Evolutionary conservation across 129 eudicot genomes (phyloP).

Genomic region (Mikania micrantha): DNA sequence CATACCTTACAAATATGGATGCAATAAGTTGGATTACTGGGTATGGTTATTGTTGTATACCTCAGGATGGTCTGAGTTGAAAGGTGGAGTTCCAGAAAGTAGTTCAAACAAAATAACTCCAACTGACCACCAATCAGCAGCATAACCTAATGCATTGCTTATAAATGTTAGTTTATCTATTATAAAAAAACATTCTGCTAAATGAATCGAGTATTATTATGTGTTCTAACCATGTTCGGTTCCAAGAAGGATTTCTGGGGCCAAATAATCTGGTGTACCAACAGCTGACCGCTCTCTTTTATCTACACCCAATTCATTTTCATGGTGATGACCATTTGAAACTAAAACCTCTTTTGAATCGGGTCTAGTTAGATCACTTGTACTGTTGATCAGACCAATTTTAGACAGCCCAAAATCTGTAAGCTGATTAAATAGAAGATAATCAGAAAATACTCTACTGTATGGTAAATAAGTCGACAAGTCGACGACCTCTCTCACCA

Average conservation of each 20-base stretch:
- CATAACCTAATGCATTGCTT: slow-evolving; percentile 47
- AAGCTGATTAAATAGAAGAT: slow-evolving; percentile 52
- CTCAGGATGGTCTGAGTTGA: slow-evolving; percentile 78
- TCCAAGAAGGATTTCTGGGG: slow-evolving; percentile 91
- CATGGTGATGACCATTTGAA: slow-evolving; percentile 27
- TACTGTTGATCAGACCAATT: slow-evolving; percentile 79
- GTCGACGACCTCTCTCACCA: neutral
- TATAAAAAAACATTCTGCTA: neutral
- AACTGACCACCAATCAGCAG: slow-evolving; percentile 94
- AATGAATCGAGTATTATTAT: neutral
- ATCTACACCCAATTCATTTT: slow-evolving; percentile 29
- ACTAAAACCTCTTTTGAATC: slow-evolving; percentile 30
- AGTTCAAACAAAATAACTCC: slow-evolving; percentile 74
- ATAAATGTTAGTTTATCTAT: slow-evolving; percentile 21
- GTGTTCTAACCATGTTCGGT: slow-evolving; percentile 70
- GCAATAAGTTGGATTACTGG: no score
- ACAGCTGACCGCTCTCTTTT: slow-evolving; percentile 63
- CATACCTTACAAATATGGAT: no score
- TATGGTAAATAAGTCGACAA: neutral
- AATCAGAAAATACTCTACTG: slow-evolving; percentile 5
- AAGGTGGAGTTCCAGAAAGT: slow-evolving; percentile 74
- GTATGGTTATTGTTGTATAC: no score
- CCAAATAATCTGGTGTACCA: slow-evolving; percentile 93
- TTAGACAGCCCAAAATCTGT: slow-evolving; percentile 87
- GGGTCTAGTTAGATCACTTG: slow-evolving; percentile 52